These are phyloP conservation scores for Saccharum hybrid DNA, from an alignment of 202 grass and related monocot genomes.

Conservation along the genomic window DNA sequence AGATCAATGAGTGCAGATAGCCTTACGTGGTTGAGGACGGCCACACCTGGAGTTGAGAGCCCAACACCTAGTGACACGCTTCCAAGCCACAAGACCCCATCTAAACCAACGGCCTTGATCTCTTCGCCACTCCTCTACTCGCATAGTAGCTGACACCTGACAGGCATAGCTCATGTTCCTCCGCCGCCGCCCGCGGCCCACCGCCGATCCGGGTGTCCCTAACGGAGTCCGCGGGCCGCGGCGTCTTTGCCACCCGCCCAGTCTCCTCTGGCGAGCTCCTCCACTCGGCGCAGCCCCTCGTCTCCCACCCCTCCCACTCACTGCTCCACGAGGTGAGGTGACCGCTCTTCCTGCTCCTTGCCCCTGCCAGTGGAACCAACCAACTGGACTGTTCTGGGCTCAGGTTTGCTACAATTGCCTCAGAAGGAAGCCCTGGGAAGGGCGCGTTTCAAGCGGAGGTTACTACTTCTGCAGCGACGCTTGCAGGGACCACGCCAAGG, in stretches of 20 bases:
- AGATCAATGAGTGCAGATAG: too few species aligned
- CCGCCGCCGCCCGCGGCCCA: constrained; percentile 50
- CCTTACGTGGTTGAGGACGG: too few species aligned
- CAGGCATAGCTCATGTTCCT: constrained; percentile 13
- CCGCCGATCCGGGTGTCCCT: constrained; percentile 67
- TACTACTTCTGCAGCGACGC: constrained; percentile 69
- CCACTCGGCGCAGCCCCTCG: constrained; percentile 75
- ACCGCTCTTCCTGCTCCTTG: neutral
- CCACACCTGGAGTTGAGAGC: too few species aligned
- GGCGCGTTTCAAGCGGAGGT: neutral
- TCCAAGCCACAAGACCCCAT: too few species aligned
- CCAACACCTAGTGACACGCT: too few species aligned
- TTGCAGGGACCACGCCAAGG: constrained; percentile 70
- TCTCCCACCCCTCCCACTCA: constrained; percentile 65
- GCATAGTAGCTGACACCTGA: neutral
- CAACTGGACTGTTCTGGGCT: constrained; percentile 15
- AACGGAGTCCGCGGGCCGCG: constrained; percentile 69
- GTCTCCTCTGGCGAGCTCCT: constrained; percentile 63
- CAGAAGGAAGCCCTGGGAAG: constrained; percentile 52
- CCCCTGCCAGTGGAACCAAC: neutral
- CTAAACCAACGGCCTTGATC: neutral
- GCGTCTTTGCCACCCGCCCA: constrained; percentile 75
- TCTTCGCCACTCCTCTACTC: neutral
- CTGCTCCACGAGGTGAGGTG: constrained; percentile 67
- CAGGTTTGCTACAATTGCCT: constrained; percentile 89